phyloP scores from a whole-genome alignment of 1,139 yeast species.

The Saccharomyces pastorianus region DNA sequence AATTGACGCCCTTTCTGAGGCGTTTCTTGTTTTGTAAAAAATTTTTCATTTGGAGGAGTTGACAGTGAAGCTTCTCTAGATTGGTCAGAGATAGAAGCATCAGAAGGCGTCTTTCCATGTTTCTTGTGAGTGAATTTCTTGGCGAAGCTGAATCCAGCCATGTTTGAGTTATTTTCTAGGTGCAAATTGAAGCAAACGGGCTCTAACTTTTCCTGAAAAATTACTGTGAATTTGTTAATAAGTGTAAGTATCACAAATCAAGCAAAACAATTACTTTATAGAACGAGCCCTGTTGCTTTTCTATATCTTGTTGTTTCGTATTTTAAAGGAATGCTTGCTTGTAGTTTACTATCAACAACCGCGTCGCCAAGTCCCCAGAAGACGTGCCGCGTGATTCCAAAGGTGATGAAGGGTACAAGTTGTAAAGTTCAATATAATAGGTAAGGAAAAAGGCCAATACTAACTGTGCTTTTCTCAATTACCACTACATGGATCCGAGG shows the following conservation, averaged over 20 bases:
- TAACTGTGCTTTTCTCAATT: not conserved
- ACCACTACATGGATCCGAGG: not conserved
- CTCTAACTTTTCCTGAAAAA: not conserved
- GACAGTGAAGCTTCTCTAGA: conserved; percentile 3
- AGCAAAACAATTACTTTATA: not conserved
- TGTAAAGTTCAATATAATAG: not conserved
- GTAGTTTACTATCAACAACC: not conserved
- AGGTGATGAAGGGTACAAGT: not conserved
- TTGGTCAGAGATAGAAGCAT: not conserved
- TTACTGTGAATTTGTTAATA: not conserved
- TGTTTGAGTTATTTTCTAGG: not conserved
- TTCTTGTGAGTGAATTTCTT: not conserved
- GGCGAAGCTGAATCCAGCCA: conserved; percentile 1
- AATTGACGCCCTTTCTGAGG: conserved; percentile 1
- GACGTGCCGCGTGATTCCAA: conserved; percentile 1
- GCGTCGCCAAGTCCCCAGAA: not conserved
- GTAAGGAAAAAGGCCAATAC: not conserved
- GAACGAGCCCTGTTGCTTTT: not conserved
- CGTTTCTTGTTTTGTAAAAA: not conserved
- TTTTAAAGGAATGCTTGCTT: not conserved
- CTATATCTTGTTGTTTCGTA: not conserved
- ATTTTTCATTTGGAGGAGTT: not conserved
- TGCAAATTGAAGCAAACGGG: not conserved
- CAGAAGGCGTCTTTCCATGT: not conserved
- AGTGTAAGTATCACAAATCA: not conserved